Base-by-base conservation (phyloP, 1,139 yeast genomes). In the Suhomyces wounanorum region DNA sequence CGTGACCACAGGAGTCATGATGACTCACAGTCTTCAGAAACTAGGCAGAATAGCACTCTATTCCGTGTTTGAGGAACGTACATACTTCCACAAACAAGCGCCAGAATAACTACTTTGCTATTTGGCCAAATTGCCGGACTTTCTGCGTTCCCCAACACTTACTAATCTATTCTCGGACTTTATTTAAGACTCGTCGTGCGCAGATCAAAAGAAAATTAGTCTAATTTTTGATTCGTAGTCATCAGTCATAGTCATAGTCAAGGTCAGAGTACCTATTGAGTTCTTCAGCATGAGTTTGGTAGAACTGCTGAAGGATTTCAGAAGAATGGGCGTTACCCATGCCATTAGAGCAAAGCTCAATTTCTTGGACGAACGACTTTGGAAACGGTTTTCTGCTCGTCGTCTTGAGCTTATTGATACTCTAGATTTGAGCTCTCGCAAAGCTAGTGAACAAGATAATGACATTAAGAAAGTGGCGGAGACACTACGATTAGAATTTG, bases 401-500 rank as follows among this genome's bases (percentile, higher is more conserved):
- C 73, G 99, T 56, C 74, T 94, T 40, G 97, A 91, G 68, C 75
- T 94, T 51, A 94, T 94, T 40, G 97, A 92, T 65, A 81, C 87
- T 18, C 75, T 90, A 59, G 87, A 85, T 48, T 73, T 94, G 51
- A 84, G 92, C 57, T 79, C 85, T 28, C 83, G 83, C 55, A 92
- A 91, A 70, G 98, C 98, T 1, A 83, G 92, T 51, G 98, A 94
- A 65, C 98, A 94, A 66, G 97, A 92, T 59, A 83, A 79, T 31
- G 86, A 87, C 58, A 90, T 94, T 45, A 75, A 78, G 47, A 78
- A 81, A 48, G 95, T 95, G 36, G 96, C 98, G 0, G 82, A 83
- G 51, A 78, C 84, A 8, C 72, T 94, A 47, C 73, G 96, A 58
- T 71, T 75, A 2, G 98, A 94, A 69, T 94, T 89, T 62, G 82